phyloP scores from a whole-genome alignment of 2,329 filamentous ascomycete species.

The Exophiala mesophila region DNA sequence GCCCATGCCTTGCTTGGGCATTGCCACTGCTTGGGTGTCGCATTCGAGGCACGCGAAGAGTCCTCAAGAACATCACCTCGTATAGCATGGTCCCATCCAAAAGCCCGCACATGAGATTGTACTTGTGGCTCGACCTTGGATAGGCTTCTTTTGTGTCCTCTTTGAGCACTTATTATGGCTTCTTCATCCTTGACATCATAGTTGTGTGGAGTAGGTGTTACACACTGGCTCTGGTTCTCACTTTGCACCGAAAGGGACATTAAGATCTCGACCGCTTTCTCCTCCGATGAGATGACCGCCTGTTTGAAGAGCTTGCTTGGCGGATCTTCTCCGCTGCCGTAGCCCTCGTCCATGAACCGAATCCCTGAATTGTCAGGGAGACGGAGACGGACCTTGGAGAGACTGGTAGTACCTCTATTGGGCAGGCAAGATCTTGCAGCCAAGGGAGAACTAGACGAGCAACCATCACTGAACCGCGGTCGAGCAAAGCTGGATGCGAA shows the following conservation, averaged over 20 bases:
- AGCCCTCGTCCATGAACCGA: conserved; percentile 10
- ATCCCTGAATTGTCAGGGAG: background rate
- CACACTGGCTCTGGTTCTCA: conserved; percentile 19
- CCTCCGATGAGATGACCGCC: conserved; percentile 10
- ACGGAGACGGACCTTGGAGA: background rate
- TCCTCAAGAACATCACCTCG: conserved; percentile 12
- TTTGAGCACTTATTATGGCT: conserved; percentile 2
- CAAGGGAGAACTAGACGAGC: conserved; percentile 12
- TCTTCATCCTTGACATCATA: conserved; percentile 3
- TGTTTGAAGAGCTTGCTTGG: background rate
- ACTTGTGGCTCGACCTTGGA: conserved; percentile 16
- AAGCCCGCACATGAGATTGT: conserved; percentile 13
- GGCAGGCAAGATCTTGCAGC: conserved; percentile 10
- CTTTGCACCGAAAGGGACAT: conserved; percentile 17
- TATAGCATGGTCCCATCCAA: conserved; percentile 2
- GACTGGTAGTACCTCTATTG: conserved; percentile 1
- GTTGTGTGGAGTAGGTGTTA: conserved; percentile 17
- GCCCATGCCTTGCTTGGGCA: conserved; percentile 10
- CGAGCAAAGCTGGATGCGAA: conserved; percentile 9
- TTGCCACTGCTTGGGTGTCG: conserved; percentile 14
- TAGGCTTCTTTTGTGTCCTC: conserved; percentile 20
- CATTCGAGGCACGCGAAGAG: conserved; percentile 7
- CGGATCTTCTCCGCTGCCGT: conserved; percentile 13
- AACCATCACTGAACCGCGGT: conserved; percentile 1
- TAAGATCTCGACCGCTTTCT: conserved; percentile 13